A percentile compares a stretch with the other conserved stretches of the same genome.
phyloP scores from a whole-genome alignment of 2,329 filamentous ascomycete species.

The Gaeumannomyces tritici region DNA sequence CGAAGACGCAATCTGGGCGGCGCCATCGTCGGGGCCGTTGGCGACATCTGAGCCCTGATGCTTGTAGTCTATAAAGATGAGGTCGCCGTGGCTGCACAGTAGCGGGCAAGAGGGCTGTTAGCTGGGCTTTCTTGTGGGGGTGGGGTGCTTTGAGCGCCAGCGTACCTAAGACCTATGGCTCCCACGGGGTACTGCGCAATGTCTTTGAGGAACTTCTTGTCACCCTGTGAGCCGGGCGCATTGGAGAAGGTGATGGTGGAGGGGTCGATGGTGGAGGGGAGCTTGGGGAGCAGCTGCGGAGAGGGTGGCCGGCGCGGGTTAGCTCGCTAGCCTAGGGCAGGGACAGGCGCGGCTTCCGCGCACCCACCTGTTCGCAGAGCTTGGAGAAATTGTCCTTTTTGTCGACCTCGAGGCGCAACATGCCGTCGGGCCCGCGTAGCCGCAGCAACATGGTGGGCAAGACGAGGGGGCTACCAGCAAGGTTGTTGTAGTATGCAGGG shows the following conservation, averaged over 20 bases:
- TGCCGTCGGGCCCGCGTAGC: constrained; percentile 86
- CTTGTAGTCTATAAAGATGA: constrained; percentile 78
- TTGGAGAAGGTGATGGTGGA: constrained; percentile 53
- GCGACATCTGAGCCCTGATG: constrained; percentile 37
- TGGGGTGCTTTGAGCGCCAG: background rate
- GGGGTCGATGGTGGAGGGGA: constrained; percentile 54
- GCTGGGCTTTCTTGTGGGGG: background rate
- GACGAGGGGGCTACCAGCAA: background rate
- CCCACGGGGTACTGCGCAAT: constrained; percentile 45
- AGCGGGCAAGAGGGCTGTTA: background rate
- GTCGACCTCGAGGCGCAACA: constrained; percentile 75
- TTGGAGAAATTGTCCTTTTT: constrained; percentile 61
- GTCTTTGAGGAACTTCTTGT: constrained; percentile 48
- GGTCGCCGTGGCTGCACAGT: constrained; percentile 66
- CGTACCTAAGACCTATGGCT: constrained; percentile 51
- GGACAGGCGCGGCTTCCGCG: background rate
- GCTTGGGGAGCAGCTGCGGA: constrained; percentile 42
- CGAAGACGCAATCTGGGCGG: constrained; percentile 28
- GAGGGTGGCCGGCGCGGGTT: constrained; percentile 4
- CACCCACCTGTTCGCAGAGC: constrained; percentile 48
- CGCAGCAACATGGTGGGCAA: constrained; percentile 62
- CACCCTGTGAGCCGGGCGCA: constrained; percentile 40
- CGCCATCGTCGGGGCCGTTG: constrained; percentile 29
- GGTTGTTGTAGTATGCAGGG: no score
- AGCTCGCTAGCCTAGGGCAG: constrained; percentile 6